Evolutionary conservation across 179 eudicot genomes (phyloP), one percentile per base, ranked within the genome.

Genomic region (Sideroxylon spinosum): DNA sequence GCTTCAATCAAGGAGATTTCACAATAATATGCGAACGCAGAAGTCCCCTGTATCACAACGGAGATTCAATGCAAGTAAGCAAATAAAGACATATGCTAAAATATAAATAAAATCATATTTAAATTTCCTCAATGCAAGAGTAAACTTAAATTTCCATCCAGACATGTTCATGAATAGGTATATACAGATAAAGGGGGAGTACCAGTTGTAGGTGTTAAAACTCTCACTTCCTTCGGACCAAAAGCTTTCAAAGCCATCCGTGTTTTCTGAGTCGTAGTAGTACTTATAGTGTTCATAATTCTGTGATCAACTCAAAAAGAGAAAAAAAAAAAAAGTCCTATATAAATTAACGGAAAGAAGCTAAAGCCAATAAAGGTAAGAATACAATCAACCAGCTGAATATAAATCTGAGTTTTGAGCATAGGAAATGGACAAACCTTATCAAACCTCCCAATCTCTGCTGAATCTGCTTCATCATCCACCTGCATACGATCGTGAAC

Each of bases 401-500:
- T 9, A 53, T 50, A 61, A 49, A 68, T 12, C 29, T 20, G 44
- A 53, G 26, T n/a, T 3, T 60, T 22, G 0, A 71, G 28, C 29
- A 10, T 13, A 20, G 72, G 67, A 52, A 53, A 52, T 60, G 71
- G 7, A 75, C 76, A 70, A 74, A 86, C 93, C 91, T 78, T 26
- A 69, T 81, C 82, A 74, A 23, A 80, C 76, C 80, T 90, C 80
- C 85, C 82, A 81, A 90, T 89, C 69, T 65, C 83, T 13, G 90
- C 88, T 66, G 97, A 92, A 87, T 92, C 95, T 78, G 93, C 97
- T 81, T 86, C 95, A 72, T 92, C 92, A 77, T 74, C 86, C 28
- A 71, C 91, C 95, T 92, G 84, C 81, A 86, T 28, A 68, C 4
- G 14, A 56, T 37, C 28, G 56, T 23, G 56, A 29, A 57, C 16